phyloP scores from a whole-genome alignment of 225 moss, liverwort and hornwort genomes.

The Polytrichum commune region DNA sequence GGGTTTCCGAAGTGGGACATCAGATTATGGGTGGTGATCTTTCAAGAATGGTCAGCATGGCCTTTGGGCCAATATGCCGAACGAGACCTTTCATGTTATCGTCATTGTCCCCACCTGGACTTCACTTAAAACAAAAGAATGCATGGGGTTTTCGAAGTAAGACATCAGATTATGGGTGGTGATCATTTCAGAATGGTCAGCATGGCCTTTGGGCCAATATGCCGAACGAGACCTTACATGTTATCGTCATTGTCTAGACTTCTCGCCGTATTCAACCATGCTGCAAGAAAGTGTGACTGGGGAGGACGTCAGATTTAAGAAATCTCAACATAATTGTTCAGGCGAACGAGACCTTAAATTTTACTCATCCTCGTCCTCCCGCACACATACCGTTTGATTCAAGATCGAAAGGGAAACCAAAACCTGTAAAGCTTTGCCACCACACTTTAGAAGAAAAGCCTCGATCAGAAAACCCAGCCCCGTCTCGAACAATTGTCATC shows the following conservation, averaged over 20 bases:
- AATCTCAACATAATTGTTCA: slow-evolving; percentile 27
- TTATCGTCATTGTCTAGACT: not conserved
- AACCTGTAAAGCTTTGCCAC: slow-evolving; percentile 31
- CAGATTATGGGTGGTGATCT: slow-evolving; percentile 52
- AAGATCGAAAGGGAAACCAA: no score
- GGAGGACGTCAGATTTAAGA: slow-evolving; percentile 19
- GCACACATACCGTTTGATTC: no score
- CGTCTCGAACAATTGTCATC: not conserved
- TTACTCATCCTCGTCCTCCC: slow-evolving; percentile 22
- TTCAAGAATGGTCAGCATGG: slow-evolving; percentile 26
- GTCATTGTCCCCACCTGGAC: slow-evolving; percentile 14
- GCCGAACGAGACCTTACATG: slow-evolving; percentile 43
- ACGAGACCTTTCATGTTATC: slow-evolving; percentile 26
- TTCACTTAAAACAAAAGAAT: no score
- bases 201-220: slow-evolving; percentile 38
- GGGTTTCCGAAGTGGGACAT: slow-evolving; percentile 13
- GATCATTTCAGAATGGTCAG: slow-evolving; percentile 49
- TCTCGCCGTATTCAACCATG: no score
- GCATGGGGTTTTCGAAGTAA: not conserved
- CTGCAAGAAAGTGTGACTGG: no score
- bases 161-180: slow-evolving; percentile 45
- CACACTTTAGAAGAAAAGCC: slow-evolving; percentile 29
- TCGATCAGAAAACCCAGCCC: slow-evolving; percentile 8
- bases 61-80: slow-evolving; percentile 21
- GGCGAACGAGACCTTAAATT: slow-evolving; percentile 18